These are phyloP conservation scores for Fusarium subglutinans DNA, from an alignment of 2,329 filamentous ascomycete genomes.

Conservation along the genomic window DNA sequence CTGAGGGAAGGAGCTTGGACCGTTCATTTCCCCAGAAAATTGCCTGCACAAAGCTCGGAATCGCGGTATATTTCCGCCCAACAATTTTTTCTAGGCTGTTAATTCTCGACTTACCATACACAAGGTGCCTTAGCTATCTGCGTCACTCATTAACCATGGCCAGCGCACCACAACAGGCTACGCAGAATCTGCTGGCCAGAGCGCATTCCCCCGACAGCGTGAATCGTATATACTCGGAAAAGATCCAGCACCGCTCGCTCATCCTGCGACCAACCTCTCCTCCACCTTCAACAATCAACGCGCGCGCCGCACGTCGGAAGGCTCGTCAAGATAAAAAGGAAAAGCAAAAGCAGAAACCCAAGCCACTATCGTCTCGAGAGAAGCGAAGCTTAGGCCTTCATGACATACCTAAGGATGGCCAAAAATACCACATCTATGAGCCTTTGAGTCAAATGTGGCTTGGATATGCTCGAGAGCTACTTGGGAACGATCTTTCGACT, in stretches of 20 bases:
- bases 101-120: not conserved
- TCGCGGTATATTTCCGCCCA: slow-evolving; percentile 30
- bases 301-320: slow-evolving; percentile 65
- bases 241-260: slow-evolving; percentile 83
- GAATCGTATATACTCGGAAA: slow-evolving; percentile 78
- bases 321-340: slow-evolving; percentile 57
- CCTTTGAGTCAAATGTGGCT: slow-evolving; percentile 83
- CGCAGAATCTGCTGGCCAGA: slow-evolving; percentile 74
- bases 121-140: not conserved
- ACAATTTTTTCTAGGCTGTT: not conserved
- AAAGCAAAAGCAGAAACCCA: slow-evolving; percentile 62
- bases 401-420: slow-evolving; percentile 73
- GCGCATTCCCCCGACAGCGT: slow-evolving; percentile 81
- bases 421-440: slow-evolving; percentile 75
- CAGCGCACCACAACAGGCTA: slow-evolving; percentile 52
- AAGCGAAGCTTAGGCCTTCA: slow-evolving; percentile 79
- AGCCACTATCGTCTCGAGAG: slow-evolving; percentile 80
- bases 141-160: slow-evolving; percentile 46
- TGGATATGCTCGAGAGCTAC: slow-evolving; percentile 83
- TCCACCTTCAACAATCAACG: slow-evolving; percentile 60
- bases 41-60: slow-evolving; percentile 7
- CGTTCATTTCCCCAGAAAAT: slow-evolving; percentile 36
- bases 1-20: slow-evolving; percentile 12
- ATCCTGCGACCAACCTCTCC: slow-evolving; percentile 81
- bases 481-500: slow-evolving; percentile 68